A percentile compares a stretch with the other conserved stretches of the same genome.
Evolutionary conservation across 768 basidiomycete genomes (phyloP).

Genomic region (Termitomyces sp.): DNA sequence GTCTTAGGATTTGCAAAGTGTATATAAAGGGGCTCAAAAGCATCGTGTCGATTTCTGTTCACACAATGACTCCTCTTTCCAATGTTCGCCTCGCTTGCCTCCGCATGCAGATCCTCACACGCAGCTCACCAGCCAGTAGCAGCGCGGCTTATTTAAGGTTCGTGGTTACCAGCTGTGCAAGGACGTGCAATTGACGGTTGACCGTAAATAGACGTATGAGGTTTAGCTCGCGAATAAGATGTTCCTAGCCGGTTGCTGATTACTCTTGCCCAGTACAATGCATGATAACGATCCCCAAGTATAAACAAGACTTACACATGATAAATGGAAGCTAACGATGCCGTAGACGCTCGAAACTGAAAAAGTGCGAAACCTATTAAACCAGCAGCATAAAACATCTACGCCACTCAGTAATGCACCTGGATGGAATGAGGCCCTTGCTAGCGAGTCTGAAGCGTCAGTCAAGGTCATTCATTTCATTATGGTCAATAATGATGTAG

Average conservation of each 20-base stretch:
- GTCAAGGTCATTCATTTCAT: slow-evolving; percentile 41
- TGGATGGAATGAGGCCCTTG: slow-evolving; percentile 69
- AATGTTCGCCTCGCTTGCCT: slow-evolving; percentile 2
- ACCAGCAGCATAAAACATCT: slow-evolving; percentile 38
- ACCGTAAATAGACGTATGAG: slow-evolving; percentile 17
- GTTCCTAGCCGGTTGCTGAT: slow-evolving; percentile 7
- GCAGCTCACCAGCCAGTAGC: background rate
- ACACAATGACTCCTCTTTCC: slow-evolving; percentile 10
- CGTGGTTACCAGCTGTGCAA: background rate
- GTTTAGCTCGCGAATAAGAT: slow-evolving; percentile 12
- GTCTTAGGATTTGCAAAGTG: slow-evolving; percentile 10
- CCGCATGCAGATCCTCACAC: background rate
- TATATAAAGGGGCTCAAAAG: slow-evolving; percentile 7
- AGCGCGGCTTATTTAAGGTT: background rate
- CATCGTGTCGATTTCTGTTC: background rate
- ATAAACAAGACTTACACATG: background rate
- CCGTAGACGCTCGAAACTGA: slow-evolving; percentile 43
- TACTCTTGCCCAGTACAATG: slow-evolving; percentile 36
- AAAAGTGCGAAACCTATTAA: slow-evolving; percentile 44
- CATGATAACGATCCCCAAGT: slow-evolving; percentile 57
- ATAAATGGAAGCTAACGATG: background rate
- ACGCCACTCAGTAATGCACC: slow-evolving; percentile 51
- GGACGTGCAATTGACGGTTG: background rate
- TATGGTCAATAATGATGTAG: background rate
- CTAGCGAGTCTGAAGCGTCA: slow-evolving; percentile 56